These are phyloP conservation scores for Pseudisothecium myosuroides DNA, from an alignment of 225 moss, liverwort and hornwort species.

Conservation along the genomic window DNA sequence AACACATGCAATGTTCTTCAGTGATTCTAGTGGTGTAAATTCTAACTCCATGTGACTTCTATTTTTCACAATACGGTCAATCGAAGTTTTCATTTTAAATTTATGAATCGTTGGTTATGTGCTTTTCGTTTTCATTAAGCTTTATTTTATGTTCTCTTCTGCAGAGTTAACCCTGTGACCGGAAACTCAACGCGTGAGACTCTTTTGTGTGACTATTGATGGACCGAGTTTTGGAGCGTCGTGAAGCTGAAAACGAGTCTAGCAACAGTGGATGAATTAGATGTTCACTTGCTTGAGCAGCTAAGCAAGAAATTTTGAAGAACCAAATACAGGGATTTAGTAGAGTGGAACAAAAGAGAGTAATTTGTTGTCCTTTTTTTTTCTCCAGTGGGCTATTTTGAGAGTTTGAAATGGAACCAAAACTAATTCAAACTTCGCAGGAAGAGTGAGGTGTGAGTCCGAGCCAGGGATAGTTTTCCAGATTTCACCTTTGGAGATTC, in stretches of 20 bases:
- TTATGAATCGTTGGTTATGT: neutral
- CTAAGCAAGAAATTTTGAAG: neutral
- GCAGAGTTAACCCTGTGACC: constrained; percentile 81
- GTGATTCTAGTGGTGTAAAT: neutral
- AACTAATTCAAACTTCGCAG: no score
- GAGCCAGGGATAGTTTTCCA: neutral
- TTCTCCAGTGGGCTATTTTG: neutral
- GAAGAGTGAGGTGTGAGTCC: no score
- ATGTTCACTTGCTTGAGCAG: neutral
- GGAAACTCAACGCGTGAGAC: constrained; percentile 90
- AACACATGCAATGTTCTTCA: neutral
- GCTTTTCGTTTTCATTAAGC: neutral
- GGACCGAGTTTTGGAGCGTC: neutral
- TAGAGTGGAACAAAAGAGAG: neutral
- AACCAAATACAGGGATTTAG: neutral
- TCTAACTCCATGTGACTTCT: neutral
- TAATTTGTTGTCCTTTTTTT: neutral
- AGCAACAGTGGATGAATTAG: neutral
- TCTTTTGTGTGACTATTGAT: constrained; percentile 64
- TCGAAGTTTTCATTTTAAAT: neutral
- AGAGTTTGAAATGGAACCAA: neutral
- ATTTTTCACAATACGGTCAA: no score
- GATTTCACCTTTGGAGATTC: neutral
- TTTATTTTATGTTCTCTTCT: neutral
- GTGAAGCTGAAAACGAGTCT: neutral